phyloP scores from a whole-genome alignment of 1,284 basidiomycete species.

The Boletus hoseneyae region DNA sequence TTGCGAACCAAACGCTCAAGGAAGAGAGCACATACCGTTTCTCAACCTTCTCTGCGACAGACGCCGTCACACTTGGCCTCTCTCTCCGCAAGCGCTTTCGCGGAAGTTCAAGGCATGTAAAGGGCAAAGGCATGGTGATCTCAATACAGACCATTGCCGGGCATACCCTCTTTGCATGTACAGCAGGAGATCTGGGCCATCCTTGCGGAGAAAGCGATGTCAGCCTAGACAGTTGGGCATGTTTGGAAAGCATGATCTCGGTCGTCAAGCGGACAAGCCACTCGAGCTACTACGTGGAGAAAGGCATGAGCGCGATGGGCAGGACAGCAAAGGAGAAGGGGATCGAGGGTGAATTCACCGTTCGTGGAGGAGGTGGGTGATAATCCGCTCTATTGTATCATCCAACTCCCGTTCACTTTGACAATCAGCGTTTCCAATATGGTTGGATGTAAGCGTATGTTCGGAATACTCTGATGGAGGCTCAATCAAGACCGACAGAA shows the following conservation, averaged over 20 bases:
- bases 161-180: conserved; percentile 75
- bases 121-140: conserved; percentile 75
- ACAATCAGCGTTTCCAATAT: conserved; percentile 70
- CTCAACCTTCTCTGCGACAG: conserved; percentile 65
- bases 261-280: conserved; percentile 79
- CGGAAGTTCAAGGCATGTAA: conserved; percentile 62
- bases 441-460: conserved; percentile 59
- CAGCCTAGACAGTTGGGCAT: conserved; percentile 74
- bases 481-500: conserved; percentile 45
- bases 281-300: conserved; percentile 79
- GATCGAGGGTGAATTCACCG: conserved; percentile 56
- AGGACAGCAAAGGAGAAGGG: conserved; percentile 69
- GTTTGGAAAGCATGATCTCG: conserved; percentile 72
- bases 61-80: conserved; percentile 76
- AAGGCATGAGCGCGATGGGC: conserved; percentile 77
- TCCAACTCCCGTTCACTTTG: conserved; percentile 9
- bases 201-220: conserved; percentile 66
- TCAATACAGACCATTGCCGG: conserved; percentile 75
- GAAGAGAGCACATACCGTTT: conserved; percentile 71
- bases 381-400: neutral
- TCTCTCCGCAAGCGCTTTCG: conserved; percentile 78
- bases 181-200: conserved; percentile 72
- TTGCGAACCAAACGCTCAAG: conserved; percentile 63
- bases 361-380: conserved; percentile 71
- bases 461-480: neutral